Base-by-base conservation (phyloP, 345 rosid genomes). In the Dimocarpus longan region DNA sequence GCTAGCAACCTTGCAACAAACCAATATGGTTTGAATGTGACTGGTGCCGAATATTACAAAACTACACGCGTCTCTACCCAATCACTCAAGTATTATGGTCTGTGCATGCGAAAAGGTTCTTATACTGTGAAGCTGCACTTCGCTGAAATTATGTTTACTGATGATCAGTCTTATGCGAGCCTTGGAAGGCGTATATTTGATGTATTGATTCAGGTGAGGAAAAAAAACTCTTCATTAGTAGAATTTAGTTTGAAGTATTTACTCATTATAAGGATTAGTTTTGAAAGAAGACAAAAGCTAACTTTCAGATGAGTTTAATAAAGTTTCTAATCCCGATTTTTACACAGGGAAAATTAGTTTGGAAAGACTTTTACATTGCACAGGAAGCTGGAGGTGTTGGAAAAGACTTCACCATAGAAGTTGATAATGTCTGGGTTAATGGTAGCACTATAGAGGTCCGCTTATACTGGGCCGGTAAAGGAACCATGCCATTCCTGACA, bases 11-110 rank as follows among this genome's bases (percentile, higher is more conserved):
- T 32, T 18, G 86, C 88, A 10, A 16, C 32, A 39, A 86, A 86
- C 79, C 62, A 13, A 42, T 86, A 83, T 28, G 77, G 77, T 70
- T 62, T 86, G 74, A 85, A 83, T 26, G 79, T 87, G 32, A 81
- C 63, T 19, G 79, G 76, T 77, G 81, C 85, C 18, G 86, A 18
- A 1, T 81, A 85, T 6, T 94, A 94, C 84, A 54, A 48, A 67
- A 84, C 89, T 62, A 97, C 97, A 8, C 93, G 98, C 64, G 85
- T 93, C 50, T 80, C 98, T 26, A 91, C 98, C 44, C 79, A 75
- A 4, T 94, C 98, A 8, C 91, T 96, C 77, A 96, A 79, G 84
- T 94, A 94, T 87, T 96, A 89, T 78, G 98, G 88, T 76, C 83
- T 91, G 12, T n/a, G n/a, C n/a, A n/a, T n/a, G n/a, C n/a, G n/a